phyloP scores from a whole-genome alignment of 805 yeast species.

The Myxozyma kluyveri region DNA sequence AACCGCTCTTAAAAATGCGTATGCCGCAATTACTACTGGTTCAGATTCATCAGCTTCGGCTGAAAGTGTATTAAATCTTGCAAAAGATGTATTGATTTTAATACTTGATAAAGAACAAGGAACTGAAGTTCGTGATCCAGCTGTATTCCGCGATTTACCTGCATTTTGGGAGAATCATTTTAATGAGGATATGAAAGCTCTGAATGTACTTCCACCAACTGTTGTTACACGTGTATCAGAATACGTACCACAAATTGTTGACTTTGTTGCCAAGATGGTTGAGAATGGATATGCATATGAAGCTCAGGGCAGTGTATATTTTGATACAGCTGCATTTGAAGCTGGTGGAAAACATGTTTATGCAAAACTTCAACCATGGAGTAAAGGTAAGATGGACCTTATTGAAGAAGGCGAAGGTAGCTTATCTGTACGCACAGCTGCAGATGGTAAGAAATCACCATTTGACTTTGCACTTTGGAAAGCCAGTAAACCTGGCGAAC shows the following conservation, averaged over 20 bases:
- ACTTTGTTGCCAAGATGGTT: conserved; percentile 71
- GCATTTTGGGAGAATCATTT: conserved; percentile 85
- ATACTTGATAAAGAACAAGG: conserved; percentile 71
- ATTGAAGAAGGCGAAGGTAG: conserved; percentile 96
- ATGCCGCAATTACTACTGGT: conserved; percentile 32
- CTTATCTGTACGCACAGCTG: conserved; percentile 45
- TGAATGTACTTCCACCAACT: conserved; percentile 82
- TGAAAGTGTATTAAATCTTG: conserved; percentile 45
- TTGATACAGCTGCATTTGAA: conserved; percentile 84
- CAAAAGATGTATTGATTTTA: conserved; percentile 77
- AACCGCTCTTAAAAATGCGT: conserved; percentile 58
- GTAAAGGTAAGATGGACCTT: conserved; percentile 79
- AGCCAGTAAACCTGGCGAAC: conserved; percentile 94
- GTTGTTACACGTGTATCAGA: conserved; percentile 93
- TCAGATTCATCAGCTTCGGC: conserved; percentile 29
- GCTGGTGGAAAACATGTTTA: conserved; percentile 68
- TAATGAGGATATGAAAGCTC: conserved; percentile 77
- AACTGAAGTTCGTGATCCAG: conserved; percentile 75
- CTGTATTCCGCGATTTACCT: conserved; percentile 75
- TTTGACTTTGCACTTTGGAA: conserved; percentile 98
- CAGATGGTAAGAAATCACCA: conserved; percentile 62
- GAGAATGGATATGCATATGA: conserved; percentile 76
- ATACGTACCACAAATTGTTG: conserved; percentile 87
- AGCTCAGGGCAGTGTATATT: conserved; percentile 89
- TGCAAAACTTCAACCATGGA: conserved; percentile 98